phyloP scores from a whole-genome alignment of 169 alveolate genomes.

The Plasmodium coatneyi region DNA sequence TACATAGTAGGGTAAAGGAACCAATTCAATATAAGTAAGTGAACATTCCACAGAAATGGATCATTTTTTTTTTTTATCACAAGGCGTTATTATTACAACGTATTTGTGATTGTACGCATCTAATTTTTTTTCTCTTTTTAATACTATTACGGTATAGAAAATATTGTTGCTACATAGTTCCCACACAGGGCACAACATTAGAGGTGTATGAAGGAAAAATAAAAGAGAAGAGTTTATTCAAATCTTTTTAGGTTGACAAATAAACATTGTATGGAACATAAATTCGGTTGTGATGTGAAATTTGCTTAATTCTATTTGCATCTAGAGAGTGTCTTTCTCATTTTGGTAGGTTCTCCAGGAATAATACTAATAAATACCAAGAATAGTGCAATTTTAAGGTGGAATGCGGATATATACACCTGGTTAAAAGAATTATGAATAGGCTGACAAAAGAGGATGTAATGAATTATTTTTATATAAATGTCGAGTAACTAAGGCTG shows the following conservation, averaged over 20 bases:
- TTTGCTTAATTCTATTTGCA: background rate
- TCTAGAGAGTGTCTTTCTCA: background rate
- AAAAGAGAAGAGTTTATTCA: background rate
- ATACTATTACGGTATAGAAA: background rate
- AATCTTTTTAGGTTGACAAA: background rate
- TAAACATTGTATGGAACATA: background rate
- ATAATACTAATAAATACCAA: background rate
- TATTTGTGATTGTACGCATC: background rate
- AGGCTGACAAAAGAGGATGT: background rate
- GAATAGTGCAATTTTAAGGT: background rate
- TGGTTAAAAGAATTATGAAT: too few relatives aligned
- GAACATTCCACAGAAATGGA: background rate
- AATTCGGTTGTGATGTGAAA: background rate
- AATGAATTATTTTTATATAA: background rate
- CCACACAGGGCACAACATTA: background rate
- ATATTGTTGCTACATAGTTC: background rate
- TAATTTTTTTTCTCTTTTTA: background rate
- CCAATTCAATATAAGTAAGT: background rate
- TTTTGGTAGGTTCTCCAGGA: background rate
- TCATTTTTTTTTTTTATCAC: background rate
- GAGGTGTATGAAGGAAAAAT: background rate
- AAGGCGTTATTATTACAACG: background rate
- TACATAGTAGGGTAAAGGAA: background rate
- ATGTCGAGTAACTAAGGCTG: background rate
- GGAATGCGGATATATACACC: background rate